Percentiles rank a stretch among this genome's conserved stretches.
These are phyloP conservation scores for Vigna unguiculata DNA, from an alignment of 306 rosid genomes.

Conservation along the genomic window DNA sequence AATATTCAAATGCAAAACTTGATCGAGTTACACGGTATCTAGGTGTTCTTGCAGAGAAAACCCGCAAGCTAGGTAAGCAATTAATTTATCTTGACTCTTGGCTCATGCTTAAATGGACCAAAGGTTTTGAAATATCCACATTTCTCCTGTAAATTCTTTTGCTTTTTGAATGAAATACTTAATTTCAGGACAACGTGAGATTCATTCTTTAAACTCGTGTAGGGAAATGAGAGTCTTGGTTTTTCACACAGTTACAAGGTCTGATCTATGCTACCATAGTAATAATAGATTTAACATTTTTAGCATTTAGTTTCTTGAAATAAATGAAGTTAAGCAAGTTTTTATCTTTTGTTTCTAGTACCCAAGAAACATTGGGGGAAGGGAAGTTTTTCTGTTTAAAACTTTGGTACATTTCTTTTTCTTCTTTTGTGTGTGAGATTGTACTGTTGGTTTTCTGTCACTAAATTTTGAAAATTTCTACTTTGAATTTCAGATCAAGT, in stretches of 20 bases:
- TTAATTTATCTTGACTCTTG: conserved; percentile 28
- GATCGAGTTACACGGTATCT: conserved; percentile 93
- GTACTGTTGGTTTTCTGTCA: conserved; percentile 33
- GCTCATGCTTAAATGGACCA: conserved; percentile 31
- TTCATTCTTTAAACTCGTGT: conserved; percentile 30
- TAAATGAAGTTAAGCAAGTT: conserved; percentile 13
- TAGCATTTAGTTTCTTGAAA: conserved; percentile 33
- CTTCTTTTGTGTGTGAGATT: not conserved
- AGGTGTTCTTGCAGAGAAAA: conserved; percentile 90
- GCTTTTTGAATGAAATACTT: conserved; percentile 29
- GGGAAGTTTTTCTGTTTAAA: conserved; percentile 1
- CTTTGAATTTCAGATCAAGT: conserved; percentile 70
- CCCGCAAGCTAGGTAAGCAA: conserved; percentile 77
- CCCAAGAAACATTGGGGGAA: not conserved
- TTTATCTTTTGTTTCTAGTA: not conserved
- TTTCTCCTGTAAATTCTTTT: conserved; percentile 21
- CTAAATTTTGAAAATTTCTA: conserved; percentile 41
- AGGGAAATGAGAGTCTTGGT: conserved; percentile 7
- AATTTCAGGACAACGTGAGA: conserved; percentile 25
- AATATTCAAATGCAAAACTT: conserved; percentile 91
- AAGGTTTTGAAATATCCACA: conserved; percentile 21
- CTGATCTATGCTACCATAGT: conserved; percentile 32
- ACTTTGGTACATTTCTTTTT: not conserved
- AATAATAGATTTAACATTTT: conserved; percentile 23
- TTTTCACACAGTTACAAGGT: conserved; percentile 6